Percentiles rank a stretch among this genome's conserved stretches.
Evolutionary conservation across 2,329 filamentous ascomycete genomes (phyloP).

Genomic region (Grosmannia penicillata): DNA sequence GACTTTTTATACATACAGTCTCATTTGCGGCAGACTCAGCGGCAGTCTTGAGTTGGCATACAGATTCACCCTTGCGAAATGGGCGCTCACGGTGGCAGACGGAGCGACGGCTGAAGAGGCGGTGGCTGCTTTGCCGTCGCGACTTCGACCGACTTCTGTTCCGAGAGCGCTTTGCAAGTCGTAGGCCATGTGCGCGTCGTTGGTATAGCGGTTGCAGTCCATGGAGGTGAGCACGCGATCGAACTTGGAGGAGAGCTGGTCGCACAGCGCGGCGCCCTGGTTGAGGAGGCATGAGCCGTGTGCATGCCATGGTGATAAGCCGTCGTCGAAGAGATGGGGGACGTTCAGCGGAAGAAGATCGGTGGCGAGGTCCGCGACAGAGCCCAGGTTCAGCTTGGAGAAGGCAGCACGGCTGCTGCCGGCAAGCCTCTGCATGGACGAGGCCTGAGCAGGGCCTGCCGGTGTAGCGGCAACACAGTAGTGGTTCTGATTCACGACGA

Average conservation of each 20-base stretch:
- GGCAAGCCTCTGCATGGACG: neutral
- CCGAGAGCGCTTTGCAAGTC: too few relatives aligned
- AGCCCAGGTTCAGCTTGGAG: constrained; percentile 22
- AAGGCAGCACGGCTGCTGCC: constrained; percentile 2
- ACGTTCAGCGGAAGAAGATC: constrained; percentile 22
- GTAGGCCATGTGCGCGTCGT: too few relatives aligned
- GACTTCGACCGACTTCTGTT: too few relatives aligned
- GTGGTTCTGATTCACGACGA: constrained; percentile 37
- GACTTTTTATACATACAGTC: constrained; percentile 34
- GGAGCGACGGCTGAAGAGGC: constrained; percentile 15
- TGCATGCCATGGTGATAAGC: constrained; percentile 26
- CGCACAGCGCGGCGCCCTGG: constrained; percentile 33
- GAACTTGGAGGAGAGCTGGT: constrained; percentile 47
- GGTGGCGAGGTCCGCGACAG: constrained; percentile 27
- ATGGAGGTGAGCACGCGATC: constrained; percentile 58
- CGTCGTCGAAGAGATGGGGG: constrained; percentile 26
- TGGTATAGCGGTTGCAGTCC: constrained; percentile 42
- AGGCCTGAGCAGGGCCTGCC: constrained; percentile 11
- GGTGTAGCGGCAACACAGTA: constrained; percentile 32
- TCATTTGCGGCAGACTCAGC: constrained; percentile 48
- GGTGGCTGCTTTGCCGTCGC: too few relatives aligned
- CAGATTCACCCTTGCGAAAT: constrained; percentile 62
- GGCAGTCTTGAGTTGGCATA: constrained; percentile 69
- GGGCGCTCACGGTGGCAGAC: constrained; percentile 31
- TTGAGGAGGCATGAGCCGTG: constrained; percentile 28